Percentiles rank a stretch among this genome's conserved stretches.
Evolutionary conservation across 2,329 filamentous ascomycete species (phyloP).

Genomic region (Tothia fuscella): DNA sequence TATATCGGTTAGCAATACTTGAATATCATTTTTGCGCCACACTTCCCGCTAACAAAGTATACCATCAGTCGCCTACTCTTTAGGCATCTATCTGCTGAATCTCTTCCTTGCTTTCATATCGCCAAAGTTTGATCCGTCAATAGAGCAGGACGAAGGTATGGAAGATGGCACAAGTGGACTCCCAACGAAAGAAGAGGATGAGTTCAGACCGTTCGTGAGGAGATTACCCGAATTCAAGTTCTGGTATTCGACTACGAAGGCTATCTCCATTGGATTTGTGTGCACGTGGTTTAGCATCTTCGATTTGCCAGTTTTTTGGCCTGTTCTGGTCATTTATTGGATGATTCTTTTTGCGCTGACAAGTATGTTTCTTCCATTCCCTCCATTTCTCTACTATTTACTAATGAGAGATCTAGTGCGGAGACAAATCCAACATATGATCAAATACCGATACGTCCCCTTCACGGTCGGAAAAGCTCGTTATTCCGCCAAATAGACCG

Average conservation of each 20-base stretch:
- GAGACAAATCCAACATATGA: slow-evolving; percentile 99
- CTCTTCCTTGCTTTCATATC: slow-evolving; percentile 97
- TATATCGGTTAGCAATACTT: slow-evolving; percentile 67
- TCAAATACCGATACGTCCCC: slow-evolving; percentile 97
- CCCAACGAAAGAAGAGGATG: slow-evolving; percentile 91
- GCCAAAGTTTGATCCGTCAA: slow-evolving; percentile 96
- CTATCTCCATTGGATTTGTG: slow-evolving; percentile 67
- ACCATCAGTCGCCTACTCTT: slow-evolving; percentile 74
- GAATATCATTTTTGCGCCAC: not conserved
- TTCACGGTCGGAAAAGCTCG: slow-evolving; percentile 84
- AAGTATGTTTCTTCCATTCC: slow-evolving; percentile 48
- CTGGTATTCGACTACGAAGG: slow-evolving; percentile 91
- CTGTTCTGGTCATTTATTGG: slow-evolving; percentile 97
- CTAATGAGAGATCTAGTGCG: slow-evolving; percentile 52
- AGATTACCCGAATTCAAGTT: slow-evolving; percentile 98
- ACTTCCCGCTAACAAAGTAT: not conserved
- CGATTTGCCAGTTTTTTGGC: slow-evolving; percentile 98
- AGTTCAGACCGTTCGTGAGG: slow-evolving; percentile 95
- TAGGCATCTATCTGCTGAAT: slow-evolving; percentile 97
- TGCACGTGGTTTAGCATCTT: slow-evolving; percentile 93
- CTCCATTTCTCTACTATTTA: not conserved
- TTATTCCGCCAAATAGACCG: slow-evolving; percentile 34
- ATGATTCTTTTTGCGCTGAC: slow-evolving; percentile 91
- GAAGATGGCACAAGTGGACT: slow-evolving; percentile 75
- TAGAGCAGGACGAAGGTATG: slow-evolving; percentile 90